Percentiles rank a stretch among this genome's conserved stretches.
Conservation (phyloP, 345 rosid species). For the Pistacia integerrima region DNA sequence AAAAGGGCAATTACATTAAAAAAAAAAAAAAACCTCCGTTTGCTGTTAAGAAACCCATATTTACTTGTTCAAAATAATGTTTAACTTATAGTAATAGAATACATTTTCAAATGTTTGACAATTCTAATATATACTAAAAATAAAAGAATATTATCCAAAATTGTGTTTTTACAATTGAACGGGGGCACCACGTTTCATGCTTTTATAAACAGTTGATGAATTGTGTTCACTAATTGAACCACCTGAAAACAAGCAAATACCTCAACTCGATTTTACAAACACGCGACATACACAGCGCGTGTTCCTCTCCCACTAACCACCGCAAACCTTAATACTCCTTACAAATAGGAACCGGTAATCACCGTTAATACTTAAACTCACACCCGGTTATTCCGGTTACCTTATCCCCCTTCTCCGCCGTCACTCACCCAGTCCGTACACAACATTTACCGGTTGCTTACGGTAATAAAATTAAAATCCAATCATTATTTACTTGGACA, state of each 20-base stretch:
- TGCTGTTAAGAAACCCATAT: too few species aligned
- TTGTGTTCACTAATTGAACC: not conserved
- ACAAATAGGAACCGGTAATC: constrained; percentile 34
- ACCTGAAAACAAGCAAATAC: not conserved
- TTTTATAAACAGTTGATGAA: not conserved
- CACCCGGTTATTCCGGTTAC: constrained; percentile 31
- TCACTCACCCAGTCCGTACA: constrained; percentile 16
- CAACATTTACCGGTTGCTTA: constrained; percentile 22
- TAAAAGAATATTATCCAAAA: too few species aligned
- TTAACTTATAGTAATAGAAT: too few species aligned
- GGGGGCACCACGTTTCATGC: not conserved
- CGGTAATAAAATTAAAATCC: constrained; percentile 13
- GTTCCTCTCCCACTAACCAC: not conserved
- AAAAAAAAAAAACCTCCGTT: too few species aligned
- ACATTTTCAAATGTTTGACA: too few species aligned
- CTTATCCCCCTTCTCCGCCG: constrained; percentile 24
- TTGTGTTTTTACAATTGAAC: not conserved
- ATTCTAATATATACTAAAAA: too few species aligned
- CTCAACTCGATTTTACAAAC: not conserved
- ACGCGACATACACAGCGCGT: not conserved
- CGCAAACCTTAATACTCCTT: constrained; percentile 24
- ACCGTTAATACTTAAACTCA: constrained; percentile 20
- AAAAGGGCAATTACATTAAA: too few species aligned
- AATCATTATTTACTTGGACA: not conserved
- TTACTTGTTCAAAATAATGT: too few species aligned